Base-by-base conservation (phyloP, 352 stramenopile species). In the Phytophthora palmivora region DNA sequence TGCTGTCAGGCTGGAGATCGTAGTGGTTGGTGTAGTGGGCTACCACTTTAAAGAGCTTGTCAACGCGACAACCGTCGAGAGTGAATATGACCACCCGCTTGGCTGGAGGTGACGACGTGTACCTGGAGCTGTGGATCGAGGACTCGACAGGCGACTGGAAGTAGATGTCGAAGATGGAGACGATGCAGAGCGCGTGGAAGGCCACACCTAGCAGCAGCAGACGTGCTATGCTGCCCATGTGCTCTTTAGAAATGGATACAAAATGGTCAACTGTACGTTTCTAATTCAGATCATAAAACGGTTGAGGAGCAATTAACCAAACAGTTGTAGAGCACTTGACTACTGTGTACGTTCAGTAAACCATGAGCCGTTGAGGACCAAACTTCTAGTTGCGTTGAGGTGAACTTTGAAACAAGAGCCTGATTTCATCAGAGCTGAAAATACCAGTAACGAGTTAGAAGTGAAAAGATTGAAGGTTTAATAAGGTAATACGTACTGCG, bases 111-210 rank as follows among this genome's bases (percentile, higher is more conserved):
- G 60, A 53, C 21, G 51, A 52, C 0, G 74, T 63, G 44, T 74
- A 80, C 32, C 56, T 65, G 14, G 81, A 46, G 28, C 68, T 85
- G 53, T 64, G 67, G 48, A 94, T 82, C 58, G 74, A 70, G 22
- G 70, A 67, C 37, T 88, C 83, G 1, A 94, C 82, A 14, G 85
- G 68, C 24, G 84, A 93, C 64, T 88, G 89, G 71, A 94, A 95
- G 83, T 95, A 94, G 34, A 95, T 90, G 69, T 95, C 87, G 45
- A 95, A 91, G 66, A 94, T 86, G 73, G 83, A 92, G 22, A 88
- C 62, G 64, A 95, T 74, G 77, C 90, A 93, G 36, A 89, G 67
- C 43, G 72, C 72, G 63, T 95, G 87, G 76, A 95, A 94, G 26
- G 79, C 59, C 24, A 91, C 81, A 52, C 77, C 82, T n/a, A 94